Evolutionary conservation across 345 rosid genomes (phyloP).

Genomic region (Hypericum perforatum): DNA sequence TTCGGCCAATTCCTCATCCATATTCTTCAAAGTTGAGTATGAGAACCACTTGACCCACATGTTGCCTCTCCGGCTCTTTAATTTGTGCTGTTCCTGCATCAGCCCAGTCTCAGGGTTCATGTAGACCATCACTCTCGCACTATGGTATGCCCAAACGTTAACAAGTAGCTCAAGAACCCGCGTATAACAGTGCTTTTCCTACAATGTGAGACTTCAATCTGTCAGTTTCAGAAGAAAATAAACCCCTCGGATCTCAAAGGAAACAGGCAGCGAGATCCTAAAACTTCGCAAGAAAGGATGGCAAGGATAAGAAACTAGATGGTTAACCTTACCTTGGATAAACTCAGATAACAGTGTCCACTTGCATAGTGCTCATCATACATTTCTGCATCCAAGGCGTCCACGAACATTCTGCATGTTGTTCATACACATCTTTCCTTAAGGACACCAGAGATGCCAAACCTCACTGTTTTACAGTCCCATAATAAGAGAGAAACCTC

Average conservation of each 20-base stretch:
- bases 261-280: background rate
- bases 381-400: slow-evolving; percentile 84
- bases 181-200: slow-evolving; percentile 92
- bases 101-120: slow-evolving; percentile 60
- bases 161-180: slow-evolving; percentile 83
- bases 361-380: slow-evolving; percentile 69
- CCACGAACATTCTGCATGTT: slow-evolving; percentile 76
- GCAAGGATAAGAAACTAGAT: slow-evolving; percentile 1
- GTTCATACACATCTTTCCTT: too few relatives aligned
- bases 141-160: slow-evolving; percentile 97
- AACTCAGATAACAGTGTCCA: slow-evolving; percentile 69
- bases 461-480: too few relatives aligned
- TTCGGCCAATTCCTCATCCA: slow-evolving; percentile 91
- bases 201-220: slow-evolving; percentile 5
- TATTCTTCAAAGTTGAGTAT: slow-evolving; percentile 56
- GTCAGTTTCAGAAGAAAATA: too few relatives aligned
- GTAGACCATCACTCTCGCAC: slow-evolving; percentile 69
- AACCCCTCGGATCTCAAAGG: too few relatives aligned
- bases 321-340: slow-evolving; percentile 45
- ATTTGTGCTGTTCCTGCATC: slow-evolving; percentile 73
- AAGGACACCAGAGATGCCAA: too few relatives aligned
- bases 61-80: slow-evolving; percentile 46
- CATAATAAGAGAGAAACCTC: background rate
- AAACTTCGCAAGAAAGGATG: too few relatives aligned
- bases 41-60: slow-evolving; percentile 98